Evolutionary conservation across 1,284 basidiomycete genomes (phyloP), one percentile per base, ranked within the genome.

Genomic region (Limonomyces culmigenus): DNA sequence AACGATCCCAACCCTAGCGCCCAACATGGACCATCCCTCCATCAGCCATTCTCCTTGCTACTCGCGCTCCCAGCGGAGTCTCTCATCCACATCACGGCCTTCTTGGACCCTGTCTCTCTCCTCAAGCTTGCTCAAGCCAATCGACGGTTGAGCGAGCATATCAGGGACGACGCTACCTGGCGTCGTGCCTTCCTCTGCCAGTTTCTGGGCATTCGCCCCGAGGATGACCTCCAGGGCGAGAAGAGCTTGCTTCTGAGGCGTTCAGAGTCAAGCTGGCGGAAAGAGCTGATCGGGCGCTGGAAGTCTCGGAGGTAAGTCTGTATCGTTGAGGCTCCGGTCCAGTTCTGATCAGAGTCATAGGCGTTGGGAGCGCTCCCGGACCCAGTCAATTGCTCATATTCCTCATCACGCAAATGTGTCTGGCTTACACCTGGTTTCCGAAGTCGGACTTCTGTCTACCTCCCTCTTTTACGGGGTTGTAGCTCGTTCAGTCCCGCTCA

Each of bases 131-230:
- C 66, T 10, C 53, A 55, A 42, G 71, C 76, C 32, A 72, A 69
- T 51, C 60, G 55, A 33, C 47, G 52, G 33, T 65, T 88, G 42
- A 59, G 67, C 44, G 56, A 65, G 40, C 77, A 85, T 60, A 59
- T 84, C 59, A 67, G 66, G 41, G 70, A 84, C 47, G 86, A 91
- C 41, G 75, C 73, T 45, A 86, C 79, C 20, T 91, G 86, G 86
- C 65, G 70, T 34, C 60, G 68, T n/a, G 84, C 85, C n/a, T 85
- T 84, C 50, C 58, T 72, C 37, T 67, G 62, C 40, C 74, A 78
- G 48, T 79, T 76, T 49, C 54, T 84, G 35, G 70, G 70, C 31
- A 65, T 84, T 34, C 54, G 61, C 5, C 77, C 76, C 16, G 77
- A 80, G 49, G 55, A 52, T 41, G 65, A 71, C 42, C 53, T 69